Evolutionary conservation across 2,329 filamentous ascomycete species (phyloP), one percentile per base, ranked within the genome.

Genomic region (Leptographium wingfieldii): DNA sequence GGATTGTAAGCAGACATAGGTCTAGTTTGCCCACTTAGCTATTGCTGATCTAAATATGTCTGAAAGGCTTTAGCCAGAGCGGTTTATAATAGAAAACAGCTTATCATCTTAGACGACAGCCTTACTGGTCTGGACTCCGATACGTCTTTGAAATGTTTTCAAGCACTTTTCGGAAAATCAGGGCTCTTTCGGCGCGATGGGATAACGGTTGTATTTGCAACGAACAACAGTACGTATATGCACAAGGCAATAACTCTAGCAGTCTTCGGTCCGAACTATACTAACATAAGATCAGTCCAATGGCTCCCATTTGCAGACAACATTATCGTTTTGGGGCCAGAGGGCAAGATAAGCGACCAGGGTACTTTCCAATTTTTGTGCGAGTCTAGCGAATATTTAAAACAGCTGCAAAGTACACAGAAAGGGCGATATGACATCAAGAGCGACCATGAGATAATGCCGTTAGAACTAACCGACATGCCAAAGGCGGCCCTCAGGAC

Each of bases 71-170:
- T 80, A 1, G 77, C 78, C 3, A 69, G 78, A n/a, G 76, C 77
- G 1, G 65, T 79, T 0, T 80, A 58, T 60, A 69, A 73, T 1
- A 63, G 69, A 10, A 68, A 66, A 7, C 65, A 71, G 1, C 66
- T 78, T 0, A 22, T 77, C 1, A 38, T 81, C 3, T 65, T 80
- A 0, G 78, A 81, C 59, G 77, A 80, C 57, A 66, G 72, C 0
- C 73, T 80, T 43, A 76, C 76, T 55, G 73, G 72, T 0, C 68
- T 80, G 2, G 77, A 79, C 60, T 69, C 70, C 1, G 67, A 71
- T 4, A 82, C 79, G 0, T 69, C 74, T 12, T 65, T 71, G 7
- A 63, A 68, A 2, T 69, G 81, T 4, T 76, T 80, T 46, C 65
- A 72, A 11, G 69, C 70, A 3, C 66, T 80, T 0, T 65, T 81